A percentile compares a stretch with the other conserved stretches of the same genome.
Conservation (phyloP, 148 eudicot species). For the Beta vulgaris region DNA sequence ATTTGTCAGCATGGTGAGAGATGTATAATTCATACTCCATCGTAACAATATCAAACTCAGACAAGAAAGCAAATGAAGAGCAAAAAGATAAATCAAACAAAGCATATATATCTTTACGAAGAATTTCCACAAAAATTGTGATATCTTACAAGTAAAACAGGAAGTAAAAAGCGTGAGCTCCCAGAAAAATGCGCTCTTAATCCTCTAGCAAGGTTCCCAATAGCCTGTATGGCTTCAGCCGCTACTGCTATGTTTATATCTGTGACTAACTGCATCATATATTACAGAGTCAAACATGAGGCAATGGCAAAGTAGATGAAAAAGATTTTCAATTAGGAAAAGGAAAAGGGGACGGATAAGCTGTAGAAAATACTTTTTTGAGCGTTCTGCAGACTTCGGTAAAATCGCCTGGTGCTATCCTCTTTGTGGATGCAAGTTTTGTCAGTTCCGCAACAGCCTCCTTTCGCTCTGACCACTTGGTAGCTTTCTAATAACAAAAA, state of each 20-base stretch:
- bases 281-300: conserved; percentile 11
- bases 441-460: conserved; percentile 98
- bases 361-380: conserved; percentile 60
- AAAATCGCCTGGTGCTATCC: conserved; percentile 96
- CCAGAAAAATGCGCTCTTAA: conserved; percentile 85
- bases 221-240: conserved; percentile 94
- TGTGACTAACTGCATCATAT: conserved; percentile 69
- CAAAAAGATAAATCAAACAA: background rate
- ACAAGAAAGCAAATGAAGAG: background rate
- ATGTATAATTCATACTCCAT: background rate
- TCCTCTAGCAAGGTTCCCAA: conserved; percentile 94
- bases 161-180: conserved; percentile 80
- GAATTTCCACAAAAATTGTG: background rate
- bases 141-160: conserved; percentile 76
- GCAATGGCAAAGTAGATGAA: background rate
- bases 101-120: too few relatives aligned
- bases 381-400: conserved; percentile 87
- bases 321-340: background rate
- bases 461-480: conserved; percentile 97
- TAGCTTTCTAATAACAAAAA: conserved; percentile 67
- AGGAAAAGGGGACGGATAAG: background rate
- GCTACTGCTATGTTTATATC: conserved; percentile 96
- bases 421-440: conserved; percentile 93
- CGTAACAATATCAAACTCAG: background rate
- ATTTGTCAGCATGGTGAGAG: background rate